A percentile compares a stretch with the other conserved stretches of the same genome.
Conservation (phyloP, 148 eudicot genomes). For the Limonium bicolor region DNA sequence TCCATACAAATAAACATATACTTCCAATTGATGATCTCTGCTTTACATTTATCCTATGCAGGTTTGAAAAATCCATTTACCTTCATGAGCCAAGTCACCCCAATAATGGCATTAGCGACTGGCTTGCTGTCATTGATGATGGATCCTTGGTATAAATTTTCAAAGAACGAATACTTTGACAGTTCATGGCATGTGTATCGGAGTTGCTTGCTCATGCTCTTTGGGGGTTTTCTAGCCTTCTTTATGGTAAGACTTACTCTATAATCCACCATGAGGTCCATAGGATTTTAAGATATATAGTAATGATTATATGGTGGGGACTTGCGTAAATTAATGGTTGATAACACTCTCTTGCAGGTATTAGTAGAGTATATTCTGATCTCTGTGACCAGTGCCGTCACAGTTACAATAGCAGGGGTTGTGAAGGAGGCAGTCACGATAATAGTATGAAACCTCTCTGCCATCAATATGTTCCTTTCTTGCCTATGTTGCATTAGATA, state of each 20-base stretch:
- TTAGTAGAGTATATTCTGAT: constrained; percentile 81
- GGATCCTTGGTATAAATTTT: constrained; percentile 89
- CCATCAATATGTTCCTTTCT: no score
- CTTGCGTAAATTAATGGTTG: no score
- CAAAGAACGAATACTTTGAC: constrained; percentile 48
- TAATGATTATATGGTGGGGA: no score
- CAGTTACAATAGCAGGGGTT: constrained; percentile 92
- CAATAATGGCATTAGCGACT: constrained; percentile 78
- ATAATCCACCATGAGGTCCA: no score
- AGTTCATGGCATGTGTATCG: constrained; percentile 55
- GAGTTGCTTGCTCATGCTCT: constrained; percentile 85
- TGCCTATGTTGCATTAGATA: no score
- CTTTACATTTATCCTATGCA: constrained; percentile 12
- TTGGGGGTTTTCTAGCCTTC: constrained; percentile 94
- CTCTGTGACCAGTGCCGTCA: constrained; percentile 94
- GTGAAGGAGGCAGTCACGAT: constrained; percentile 98
- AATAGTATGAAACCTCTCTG: constrained; percentile 49
- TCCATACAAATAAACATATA: no score
- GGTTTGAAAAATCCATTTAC: constrained; percentile 90
- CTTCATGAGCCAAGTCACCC: constrained; percentile 94
- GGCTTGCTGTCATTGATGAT: constrained; percentile 55
- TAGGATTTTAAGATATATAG: no score
- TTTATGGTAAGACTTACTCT: constrained; percentile 48
- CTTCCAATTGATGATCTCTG: no score
- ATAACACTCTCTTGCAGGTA: constrained; percentile 68